A percentile compares a stretch with the other conserved stretches of the same genome.
Evolutionary conservation across 495 filamentous ascomycete genomes (phyloP).

Genomic region (Bathelium albidoporum): DNA sequence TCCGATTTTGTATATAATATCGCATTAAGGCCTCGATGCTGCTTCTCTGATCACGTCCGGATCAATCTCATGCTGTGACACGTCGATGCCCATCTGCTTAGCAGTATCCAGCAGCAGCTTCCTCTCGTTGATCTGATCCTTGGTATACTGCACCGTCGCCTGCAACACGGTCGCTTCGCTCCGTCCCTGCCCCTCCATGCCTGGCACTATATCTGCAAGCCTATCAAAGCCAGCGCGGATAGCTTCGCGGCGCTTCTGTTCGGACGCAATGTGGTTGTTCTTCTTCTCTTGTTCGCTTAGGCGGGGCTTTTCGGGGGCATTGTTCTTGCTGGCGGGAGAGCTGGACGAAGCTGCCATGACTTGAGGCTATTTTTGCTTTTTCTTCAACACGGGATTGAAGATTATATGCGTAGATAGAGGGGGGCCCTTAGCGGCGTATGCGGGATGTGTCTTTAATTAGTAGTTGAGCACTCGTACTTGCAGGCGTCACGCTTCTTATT

Average conservation of each 20-base stretch:
- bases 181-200: conserved; percentile 68
- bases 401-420: too few relatives aligned
- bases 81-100: conserved; percentile 6
- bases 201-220: conserved; percentile 73
- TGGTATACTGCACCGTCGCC: conserved; percentile 64
- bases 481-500: too few relatives aligned
- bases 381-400: too few relatives aligned
- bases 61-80: conserved; percentile 13
- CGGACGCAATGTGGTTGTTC: conserved; percentile 79
- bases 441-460: too few relatives aligned
- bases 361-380: neutral
- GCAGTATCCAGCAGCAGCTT: conserved; percentile 44
- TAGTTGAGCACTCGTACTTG: too few relatives aligned
- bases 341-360: neutral
- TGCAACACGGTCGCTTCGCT: conserved; percentile 77
- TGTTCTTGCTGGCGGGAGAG: neutral
- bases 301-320: conserved; percentile 52
- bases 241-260: conserved; percentile 78
- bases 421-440: too few relatives aligned
- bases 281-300: conserved; percentile 83
- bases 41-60: neutral
- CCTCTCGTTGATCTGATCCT: conserved; percentile 51
- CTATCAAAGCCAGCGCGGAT: conserved; percentile 83
- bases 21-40: neutral
- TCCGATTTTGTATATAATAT: too few relatives aligned